Percentiles rank a stretch among this genome's conserved stretches.
These are phyloP conservation scores for Quercus phellos DNA, from an alignment of 331 rosid genomes.

Conservation along the genomic window DNA sequence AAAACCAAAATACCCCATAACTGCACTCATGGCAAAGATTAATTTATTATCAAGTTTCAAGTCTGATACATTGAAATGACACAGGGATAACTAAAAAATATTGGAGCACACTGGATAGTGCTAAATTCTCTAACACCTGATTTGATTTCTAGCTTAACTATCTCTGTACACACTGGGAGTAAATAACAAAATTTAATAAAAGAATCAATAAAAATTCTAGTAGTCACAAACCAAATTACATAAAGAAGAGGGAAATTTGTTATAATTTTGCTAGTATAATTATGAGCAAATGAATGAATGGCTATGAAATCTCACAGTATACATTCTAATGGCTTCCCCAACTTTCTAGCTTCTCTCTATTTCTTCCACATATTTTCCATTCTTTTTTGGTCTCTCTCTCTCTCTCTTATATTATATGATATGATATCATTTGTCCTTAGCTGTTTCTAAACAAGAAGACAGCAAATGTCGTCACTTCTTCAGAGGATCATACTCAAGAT, in stretches of 20 bases:
- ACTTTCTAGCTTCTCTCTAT: constrained; percentile 1
- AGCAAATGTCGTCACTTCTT: constrained; percentile 8
- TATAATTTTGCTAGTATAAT: background rate
- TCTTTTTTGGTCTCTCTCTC: background rate
- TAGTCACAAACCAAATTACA: background rate
- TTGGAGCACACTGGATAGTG: too few species aligned
- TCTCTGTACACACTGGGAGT: background rate
- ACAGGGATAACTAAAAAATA: background rate
- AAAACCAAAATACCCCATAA: too few species aligned
- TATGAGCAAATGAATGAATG: constrained; percentile 2
- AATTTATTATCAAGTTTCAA: too few species aligned
- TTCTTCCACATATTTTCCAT: background rate
- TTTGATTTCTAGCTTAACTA: background rate
- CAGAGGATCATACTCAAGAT: constrained; percentile 5
- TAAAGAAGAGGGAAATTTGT: background rate
- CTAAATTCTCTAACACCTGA: background rate
- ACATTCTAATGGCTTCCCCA: background rate
- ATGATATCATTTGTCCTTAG: background rate
- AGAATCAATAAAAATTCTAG: background rate
- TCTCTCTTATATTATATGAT: background rate
- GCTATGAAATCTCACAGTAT: background rate
- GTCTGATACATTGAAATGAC: too few species aligned
- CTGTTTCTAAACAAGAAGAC: constrained; percentile 3
- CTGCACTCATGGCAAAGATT: too few species aligned
- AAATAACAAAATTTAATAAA: background rate